Base-by-base conservation (phyloP, 345 rosid species). In the Lepidium sativum region DNA sequence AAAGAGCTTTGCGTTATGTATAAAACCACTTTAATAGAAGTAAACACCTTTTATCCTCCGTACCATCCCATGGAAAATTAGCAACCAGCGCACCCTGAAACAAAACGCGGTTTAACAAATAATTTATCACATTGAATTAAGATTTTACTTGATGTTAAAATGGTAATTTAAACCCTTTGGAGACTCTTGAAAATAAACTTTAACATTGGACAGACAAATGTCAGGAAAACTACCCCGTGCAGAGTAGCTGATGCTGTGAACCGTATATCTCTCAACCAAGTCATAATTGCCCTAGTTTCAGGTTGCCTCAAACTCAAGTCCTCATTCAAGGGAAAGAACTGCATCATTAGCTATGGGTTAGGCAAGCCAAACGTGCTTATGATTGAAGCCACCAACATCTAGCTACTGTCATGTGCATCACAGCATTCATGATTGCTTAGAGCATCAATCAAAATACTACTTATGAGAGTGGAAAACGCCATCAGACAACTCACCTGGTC, bases 21-120 rank as follows among this genome's bases (percentile, higher is more conserved):
- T 50, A 67, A 2, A 6, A 38, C 15, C 20, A 59, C n/a, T 23
- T 42, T 37, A 20, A 55, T 9, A 61, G 58, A 55, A 68, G 65
- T 39, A 68, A 54, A 63, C 77, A 90, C 99, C 91, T 78, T 75
- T 56, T 79, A 73, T 94, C 88, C 72, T 62, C 75, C 1, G 92
- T 86, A 47, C 92, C 96, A 80, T 90, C 99, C 99, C 99, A 90
- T 9, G 99, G 99, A 80, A 90, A 86, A 77, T 94, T 94, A 77
- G 97, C 99, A 43, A 88, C 97, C 40, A 88, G 86, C 16, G 97
- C 96, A 65, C 99, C 99, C 99, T 94, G 85, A 41, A 43, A 77
- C 69, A 16, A 68, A 63, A 53, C 65, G 54, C 1, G 6, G 23
- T 40, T 52, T 23, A 47, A 39, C 42, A 45, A 11, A 25, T 16